Conservation (phyloP, 2,329 filamentous ascomycete genomes). For the Parafenestella ontariensis region DNA sequence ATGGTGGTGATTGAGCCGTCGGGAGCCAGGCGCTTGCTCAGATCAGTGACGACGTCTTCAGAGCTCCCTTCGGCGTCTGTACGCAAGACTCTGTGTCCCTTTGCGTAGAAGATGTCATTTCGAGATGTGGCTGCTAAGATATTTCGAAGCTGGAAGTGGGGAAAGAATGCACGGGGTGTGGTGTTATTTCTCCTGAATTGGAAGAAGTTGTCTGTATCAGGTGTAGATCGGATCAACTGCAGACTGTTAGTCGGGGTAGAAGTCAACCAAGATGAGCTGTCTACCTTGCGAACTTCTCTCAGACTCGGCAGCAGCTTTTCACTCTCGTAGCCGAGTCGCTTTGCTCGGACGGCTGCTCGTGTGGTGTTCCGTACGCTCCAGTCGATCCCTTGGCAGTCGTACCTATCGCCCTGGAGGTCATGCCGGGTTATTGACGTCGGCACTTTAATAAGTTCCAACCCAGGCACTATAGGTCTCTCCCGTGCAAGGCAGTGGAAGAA, state of each 20-base stretch:
- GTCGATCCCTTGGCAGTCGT: constrained; percentile 50
- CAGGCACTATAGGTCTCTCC: constrained; percentile 20
- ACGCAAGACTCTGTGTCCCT: constrained; percentile 56
- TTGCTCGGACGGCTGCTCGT: constrained; percentile 31
- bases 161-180: constrained; percentile 57
- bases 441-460: constrained; percentile 31
- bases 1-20: constrained; percentile 61
- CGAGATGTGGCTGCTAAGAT: constrained; percentile 61
- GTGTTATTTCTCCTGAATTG: constrained; percentile 58
- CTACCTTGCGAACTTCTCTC: constrained; percentile 30
- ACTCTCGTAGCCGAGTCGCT: constrained; percentile 32
- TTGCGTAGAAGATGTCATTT: constrained; percentile 63
- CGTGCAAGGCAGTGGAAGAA: constrained; percentile 35
- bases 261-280: neutral
- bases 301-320: constrained; percentile 24
- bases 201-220: constrained; percentile 56
- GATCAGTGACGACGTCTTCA: constrained; percentile 56
- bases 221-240: constrained; percentile 35
- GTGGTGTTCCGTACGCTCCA: constrained; percentile 44
- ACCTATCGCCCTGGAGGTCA: constrained; percentile 43
- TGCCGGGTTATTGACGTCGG: constrained; percentile 39
- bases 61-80: constrained; percentile 56
- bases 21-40: constrained; percentile 49
- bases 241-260: constrained; percentile 13
- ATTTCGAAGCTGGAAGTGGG: constrained; percentile 67